A percentile compares a stretch with the other conserved stretches of the same genome.
These are phyloP conservation scores for Scedosporium boydii DNA, from an alignment of 2,329 filamentous ascomycete species.

Conservation along the genomic window DNA sequence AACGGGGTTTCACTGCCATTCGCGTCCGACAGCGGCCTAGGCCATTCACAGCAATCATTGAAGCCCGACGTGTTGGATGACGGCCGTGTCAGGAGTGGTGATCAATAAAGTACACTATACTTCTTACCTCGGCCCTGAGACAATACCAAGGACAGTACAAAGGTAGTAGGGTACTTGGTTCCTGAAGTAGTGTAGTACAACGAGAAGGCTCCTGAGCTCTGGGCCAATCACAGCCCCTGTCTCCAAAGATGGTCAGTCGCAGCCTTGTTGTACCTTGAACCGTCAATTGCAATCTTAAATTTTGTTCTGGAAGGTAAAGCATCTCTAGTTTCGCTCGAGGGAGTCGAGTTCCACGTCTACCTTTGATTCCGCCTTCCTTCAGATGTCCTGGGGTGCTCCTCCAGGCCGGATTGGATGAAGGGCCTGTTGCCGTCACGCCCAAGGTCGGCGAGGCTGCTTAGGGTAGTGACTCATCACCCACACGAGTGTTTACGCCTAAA, in stretches of 20 bases:
- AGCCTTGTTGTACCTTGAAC: not conserved
- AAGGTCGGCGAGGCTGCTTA: slow-evolving; percentile 5
- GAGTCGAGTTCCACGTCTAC: not conserved
- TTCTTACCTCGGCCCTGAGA: too few relatives aligned
- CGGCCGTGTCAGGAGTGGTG: too few relatives aligned
- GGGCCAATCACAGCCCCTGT: not conserved
- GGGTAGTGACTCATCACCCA: slow-evolving; percentile 7
- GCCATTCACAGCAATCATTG: too few relatives aligned
- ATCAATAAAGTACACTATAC: too few relatives aligned
- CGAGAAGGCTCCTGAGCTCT: not conserved
- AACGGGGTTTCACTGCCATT: too few relatives aligned
- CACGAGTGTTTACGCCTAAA: slow-evolving; percentile 2
- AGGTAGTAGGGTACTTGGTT: not conserved
- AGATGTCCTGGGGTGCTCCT: not conserved
- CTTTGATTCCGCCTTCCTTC: not conserved
- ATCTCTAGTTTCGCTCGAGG: not conserved
- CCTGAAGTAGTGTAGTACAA: not conserved
- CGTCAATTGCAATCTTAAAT: not conserved
- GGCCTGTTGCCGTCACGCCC: slow-evolving; percentile 1
- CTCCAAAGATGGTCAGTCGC: not conserved
- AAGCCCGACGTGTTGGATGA: too few relatives aligned
- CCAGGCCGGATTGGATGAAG: slow-evolving; percentile 3
- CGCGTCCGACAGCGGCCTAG: too few relatives aligned
- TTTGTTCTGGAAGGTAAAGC: not conserved
- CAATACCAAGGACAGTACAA: too few relatives aligned